A percentile compares a stretch with the other conserved stretches of the same genome.
These are phyloP conservation scores for Drosera capensis DNA, from an alignment of 148 eudicot species.

Conservation along the genomic window DNA sequence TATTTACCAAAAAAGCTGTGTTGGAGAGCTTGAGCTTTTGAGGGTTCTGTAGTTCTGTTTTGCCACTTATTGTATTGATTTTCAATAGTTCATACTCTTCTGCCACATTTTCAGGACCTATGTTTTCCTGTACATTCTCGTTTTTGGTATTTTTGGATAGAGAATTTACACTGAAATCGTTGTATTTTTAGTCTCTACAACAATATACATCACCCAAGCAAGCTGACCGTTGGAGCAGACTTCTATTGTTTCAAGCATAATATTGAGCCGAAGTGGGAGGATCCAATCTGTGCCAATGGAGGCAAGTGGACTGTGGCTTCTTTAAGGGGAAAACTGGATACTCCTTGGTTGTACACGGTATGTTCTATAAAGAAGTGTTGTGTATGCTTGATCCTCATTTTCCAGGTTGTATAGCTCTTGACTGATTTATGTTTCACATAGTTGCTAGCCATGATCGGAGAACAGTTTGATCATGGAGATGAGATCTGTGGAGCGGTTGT, in stretches of 20 bases:
- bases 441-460: slow-evolving; percentile 95
- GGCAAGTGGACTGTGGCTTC: slow-evolving; percentile 70
- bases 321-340: slow-evolving; percentile 46
- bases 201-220: slow-evolving; percentile 70
- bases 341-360: slow-evolving; percentile 78
- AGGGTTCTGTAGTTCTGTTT: too few species aligned
- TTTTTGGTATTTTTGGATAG: too few species aligned
- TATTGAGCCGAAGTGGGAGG: slow-evolving; percentile 98
- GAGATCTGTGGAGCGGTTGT: slow-evolving; percentile 96
- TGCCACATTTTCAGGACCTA: too few species aligned
- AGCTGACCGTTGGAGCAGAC: slow-evolving; percentile 55
- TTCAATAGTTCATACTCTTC: too few species aligned
- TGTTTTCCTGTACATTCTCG: too few species aligned
- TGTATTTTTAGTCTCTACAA: too few species aligned
- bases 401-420: too few species aligned
- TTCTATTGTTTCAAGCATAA: slow-evolving; percentile 68
- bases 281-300: slow-evolving; percentile 92
- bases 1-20: too few species aligned
- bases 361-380: not conserved
- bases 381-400: not conserved
- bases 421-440: slow-evolving; percentile 10
- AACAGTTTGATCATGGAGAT: slow-evolving; percentile 92
- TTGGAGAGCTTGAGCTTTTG: too few species aligned
- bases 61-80: too few species aligned
- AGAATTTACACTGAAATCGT: too few species aligned